Percentiles rank a stretch among this genome's conserved stretches.
Evolutionary conservation across 257 asterid genomes (phyloP).

Genomic region (Ligustrum vulgare): DNA sequence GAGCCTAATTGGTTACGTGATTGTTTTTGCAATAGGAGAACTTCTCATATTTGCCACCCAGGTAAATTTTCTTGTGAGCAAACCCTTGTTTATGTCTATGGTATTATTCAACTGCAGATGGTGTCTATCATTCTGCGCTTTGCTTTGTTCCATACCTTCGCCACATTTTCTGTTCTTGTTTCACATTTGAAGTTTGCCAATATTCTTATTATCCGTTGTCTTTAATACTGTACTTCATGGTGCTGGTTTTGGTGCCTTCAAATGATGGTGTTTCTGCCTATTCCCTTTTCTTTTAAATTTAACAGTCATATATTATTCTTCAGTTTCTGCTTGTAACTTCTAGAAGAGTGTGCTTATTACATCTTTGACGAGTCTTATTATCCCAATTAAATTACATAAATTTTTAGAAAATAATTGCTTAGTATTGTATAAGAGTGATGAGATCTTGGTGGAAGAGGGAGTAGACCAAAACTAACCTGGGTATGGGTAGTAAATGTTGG

Average conservation of each 20-base stretch:
- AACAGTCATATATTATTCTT: neutral
- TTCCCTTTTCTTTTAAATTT: neutral
- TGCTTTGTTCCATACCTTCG: neutral
- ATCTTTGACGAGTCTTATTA: neutral
- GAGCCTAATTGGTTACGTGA: constrained; percentile 59
- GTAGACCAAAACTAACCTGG: too few species aligned
- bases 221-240: neutral
- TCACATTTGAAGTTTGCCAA: neutral
- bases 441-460: too few species aligned
- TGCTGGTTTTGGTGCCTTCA: neutral
- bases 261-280: neutral
- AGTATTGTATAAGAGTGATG: too few species aligned
- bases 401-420: neutral
- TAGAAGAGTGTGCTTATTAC: neutral
- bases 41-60: constrained; percentile 82
- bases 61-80: constrained; percentile 37
- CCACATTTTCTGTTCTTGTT: neutral
- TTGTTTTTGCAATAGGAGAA: constrained; percentile 75
- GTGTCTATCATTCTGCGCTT: neutral
- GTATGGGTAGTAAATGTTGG: too few species aligned
- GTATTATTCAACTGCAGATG: neutral
- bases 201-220: neutral
- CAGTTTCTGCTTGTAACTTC: neutral
- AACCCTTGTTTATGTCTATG: constrained; percentile 13
- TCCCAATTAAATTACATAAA: neutral